Conservation (phyloP, 2,329 filamentous ascomycete genomes). For the Microascus cirrosus region DNA sequence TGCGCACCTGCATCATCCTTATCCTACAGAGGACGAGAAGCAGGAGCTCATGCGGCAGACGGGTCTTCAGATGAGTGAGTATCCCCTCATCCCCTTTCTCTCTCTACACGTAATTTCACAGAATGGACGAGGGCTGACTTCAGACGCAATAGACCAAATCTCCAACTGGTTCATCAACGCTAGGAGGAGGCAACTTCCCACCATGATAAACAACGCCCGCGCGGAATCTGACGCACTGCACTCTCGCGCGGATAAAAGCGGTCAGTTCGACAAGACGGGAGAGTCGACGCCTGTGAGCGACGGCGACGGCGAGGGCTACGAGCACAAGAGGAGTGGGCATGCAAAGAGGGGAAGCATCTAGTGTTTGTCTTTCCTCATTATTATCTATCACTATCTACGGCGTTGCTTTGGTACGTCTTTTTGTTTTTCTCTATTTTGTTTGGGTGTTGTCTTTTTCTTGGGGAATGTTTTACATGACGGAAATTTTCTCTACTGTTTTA, state of each 20-base stretch:
- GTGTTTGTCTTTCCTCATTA: neutral
- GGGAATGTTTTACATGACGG: neutral
- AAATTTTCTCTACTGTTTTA: conserved; percentile 2
- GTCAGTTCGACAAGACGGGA: conserved; percentile 26
- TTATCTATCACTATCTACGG: neutral
- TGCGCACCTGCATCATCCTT: conserved; percentile 67
- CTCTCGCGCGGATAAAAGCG: conserved; percentile 13
- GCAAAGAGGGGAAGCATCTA: conserved; percentile 36
- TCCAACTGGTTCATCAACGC: conserved; percentile 79
- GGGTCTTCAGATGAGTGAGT: conserved; percentile 66
- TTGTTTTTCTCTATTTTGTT: conserved; percentile 1
- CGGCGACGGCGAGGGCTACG: conserved; percentile 32
- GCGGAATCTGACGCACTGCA: conserved; percentile 34
- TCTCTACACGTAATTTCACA: neutral
- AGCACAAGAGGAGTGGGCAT: conserved; percentile 25
- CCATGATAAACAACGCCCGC: conserved; percentile 45
- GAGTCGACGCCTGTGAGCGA: conserved; percentile 31
- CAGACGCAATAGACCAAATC: conserved; percentile 43
- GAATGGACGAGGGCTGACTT: neutral
- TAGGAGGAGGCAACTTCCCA: conserved; percentile 52
- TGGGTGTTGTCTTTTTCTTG: neutral
- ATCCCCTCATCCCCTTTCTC: conserved; percentile 7
- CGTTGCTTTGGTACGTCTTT: neutral
- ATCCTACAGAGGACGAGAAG: conserved; percentile 83
- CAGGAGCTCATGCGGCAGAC: conserved; percentile 68